Evolutionary conservation across 352 stramenopile species (phyloP), one percentile per base, ranked within the genome.

Genomic region (Phytophthora uliginosa): DNA sequence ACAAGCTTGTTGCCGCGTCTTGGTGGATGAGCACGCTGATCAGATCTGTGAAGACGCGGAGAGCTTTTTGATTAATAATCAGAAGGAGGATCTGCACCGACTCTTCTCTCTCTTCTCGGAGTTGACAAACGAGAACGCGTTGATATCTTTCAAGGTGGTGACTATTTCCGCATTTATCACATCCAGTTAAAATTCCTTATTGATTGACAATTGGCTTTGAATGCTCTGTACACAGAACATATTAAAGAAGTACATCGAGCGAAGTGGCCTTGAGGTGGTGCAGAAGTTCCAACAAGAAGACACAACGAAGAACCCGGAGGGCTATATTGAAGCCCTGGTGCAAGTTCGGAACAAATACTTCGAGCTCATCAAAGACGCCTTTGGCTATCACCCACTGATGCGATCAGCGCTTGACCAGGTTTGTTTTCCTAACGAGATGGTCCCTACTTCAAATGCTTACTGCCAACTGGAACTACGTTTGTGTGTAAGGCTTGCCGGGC

Each of bases 71-170:
- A 84, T 84, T 10, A 86, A 91, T 65, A 92, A 94, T 58, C 86
- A 94, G 58, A 95, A 84, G 3, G 69, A 93, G 53, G 86, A 96
- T 74, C 73, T 96, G 3, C 88, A 85, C 52, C 81, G 90, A 20
- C 73, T 96, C 9, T 96, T 95, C 62, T 88, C 83, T 18, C 73
- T 96, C 8, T 95, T 96, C 68, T 96, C 86, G 1, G 88, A 96
- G 66, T 68, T 96, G 26, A 77, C 86, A 0, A 95, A 92, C 59
- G 86, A 95, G 20, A 85, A 93, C 40, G 88, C 90, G 28, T 69
- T 96, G 3, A 91, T 93, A 33, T 86, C 83, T 4, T 91, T 96
- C 54, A 96, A 96, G 78, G 89, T 94, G 69, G 52, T 53, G 51
- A 12, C 12, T 59, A 58, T 58, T 69, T 54, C 13, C 33, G n/a